These are phyloP conservation scores for Cyclotella baltica DNA, from an alignment of 108 stramenopile genomes.

Conservation along the genomic window DNA sequence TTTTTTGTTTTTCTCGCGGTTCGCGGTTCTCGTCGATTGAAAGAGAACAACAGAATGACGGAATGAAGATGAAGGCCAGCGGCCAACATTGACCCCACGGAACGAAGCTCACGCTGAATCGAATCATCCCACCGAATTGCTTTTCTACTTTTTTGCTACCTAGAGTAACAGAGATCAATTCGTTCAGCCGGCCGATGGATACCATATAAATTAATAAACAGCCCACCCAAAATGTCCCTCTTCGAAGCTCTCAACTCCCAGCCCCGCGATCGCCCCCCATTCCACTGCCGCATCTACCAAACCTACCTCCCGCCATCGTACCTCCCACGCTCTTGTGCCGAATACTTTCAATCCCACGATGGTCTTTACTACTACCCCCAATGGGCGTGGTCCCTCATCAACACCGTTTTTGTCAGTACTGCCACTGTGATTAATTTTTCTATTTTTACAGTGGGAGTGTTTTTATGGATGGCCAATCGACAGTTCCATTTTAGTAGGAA, in stretches of 20 bases:
- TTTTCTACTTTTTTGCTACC: too few relatives aligned
- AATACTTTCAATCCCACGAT: conserved; percentile 44
- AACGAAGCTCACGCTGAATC: too few relatives aligned
- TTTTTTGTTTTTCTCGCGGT: too few relatives aligned
- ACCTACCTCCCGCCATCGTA: conserved; percentile 21
- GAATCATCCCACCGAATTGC: too few relatives aligned
- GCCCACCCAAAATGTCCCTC: conserved; percentile 20
- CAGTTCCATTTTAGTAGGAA: conserved; percentile 29
- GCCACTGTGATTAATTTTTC: conserved; percentile 16
- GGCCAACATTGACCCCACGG: too few relatives aligned
- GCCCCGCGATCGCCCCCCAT: conserved; percentile 10
- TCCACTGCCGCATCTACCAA: conserved; percentile 21
- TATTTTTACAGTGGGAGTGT: conserved; percentile 7
- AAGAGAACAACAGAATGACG: too few relatives aligned
- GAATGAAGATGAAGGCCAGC: too few relatives aligned
- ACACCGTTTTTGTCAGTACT: conserved; percentile 25
- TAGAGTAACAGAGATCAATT: too few relatives aligned
- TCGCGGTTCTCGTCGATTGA: too few relatives aligned
- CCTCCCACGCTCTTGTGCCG: conserved; percentile 9
- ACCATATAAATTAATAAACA: too few relatives aligned
- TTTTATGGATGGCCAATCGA: conserved; percentile 42
- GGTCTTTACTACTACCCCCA: conserved; percentile 26
- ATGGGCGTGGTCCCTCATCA: conserved; percentile 24
- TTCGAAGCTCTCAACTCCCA: neutral
- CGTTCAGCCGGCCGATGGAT: too few relatives aligned